Percentiles rank a stretch among this genome's conserved stretches.
phyloP scores from a whole-genome alignment of 2,329 filamentous ascomycete genomes.

The Lizonia empirigonia region DNA sequence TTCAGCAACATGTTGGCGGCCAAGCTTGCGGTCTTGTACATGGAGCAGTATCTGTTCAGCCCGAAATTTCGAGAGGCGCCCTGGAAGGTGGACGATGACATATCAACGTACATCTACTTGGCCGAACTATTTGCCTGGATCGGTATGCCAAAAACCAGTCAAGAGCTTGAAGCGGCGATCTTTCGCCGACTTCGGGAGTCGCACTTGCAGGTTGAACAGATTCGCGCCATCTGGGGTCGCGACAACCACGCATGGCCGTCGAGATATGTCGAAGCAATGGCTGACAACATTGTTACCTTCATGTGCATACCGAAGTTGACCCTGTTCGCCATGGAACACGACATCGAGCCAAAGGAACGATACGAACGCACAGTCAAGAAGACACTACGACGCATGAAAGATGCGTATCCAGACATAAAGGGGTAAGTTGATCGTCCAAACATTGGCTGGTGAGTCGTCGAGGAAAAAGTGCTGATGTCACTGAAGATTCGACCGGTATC shows the following conservation, averaged over 20 bases:
- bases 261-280: neutral
- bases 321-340: conserved; percentile 1
- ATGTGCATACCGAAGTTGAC: conserved; percentile 1
- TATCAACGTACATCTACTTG: neutral
- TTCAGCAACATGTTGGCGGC: conserved; percentile 2
- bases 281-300: conserved; percentile 9
- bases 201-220: neutral
- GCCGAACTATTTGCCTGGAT: neutral
- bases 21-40: conserved; percentile 9
- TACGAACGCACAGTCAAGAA: neutral
- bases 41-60: conserved; percentile 1
- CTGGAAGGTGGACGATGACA: neutral
- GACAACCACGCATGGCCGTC: neutral
- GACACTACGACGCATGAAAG: neutral
- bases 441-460: neutral
- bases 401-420: neutral
- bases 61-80: neutral
- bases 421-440: neutral
- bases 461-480: neutral
- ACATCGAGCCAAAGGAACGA: neutral
- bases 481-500: neutral
- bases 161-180: neutral
- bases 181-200: neutral
- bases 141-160: neutral
- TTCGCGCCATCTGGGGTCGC: neutral